Conservation (phyloP, 2,329 filamentous ascomycete genomes). For the Ceratocystis papillata region DNA sequence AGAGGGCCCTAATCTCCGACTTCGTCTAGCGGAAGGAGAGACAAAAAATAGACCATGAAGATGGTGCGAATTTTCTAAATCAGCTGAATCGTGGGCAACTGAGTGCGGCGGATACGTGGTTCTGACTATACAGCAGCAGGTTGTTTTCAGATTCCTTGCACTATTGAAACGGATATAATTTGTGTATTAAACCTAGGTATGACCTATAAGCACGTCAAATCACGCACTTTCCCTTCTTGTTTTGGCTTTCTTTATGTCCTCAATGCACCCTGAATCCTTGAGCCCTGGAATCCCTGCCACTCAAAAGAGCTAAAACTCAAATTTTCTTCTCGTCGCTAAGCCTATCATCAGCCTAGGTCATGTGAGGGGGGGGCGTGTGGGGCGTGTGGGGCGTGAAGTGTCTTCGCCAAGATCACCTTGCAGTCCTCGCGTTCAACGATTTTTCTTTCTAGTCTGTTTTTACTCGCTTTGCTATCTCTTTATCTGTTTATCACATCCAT, state of each 20-base stretch:
- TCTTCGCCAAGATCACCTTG: not conserved
- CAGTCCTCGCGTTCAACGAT: not conserved
- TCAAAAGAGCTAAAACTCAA: too few species aligned
- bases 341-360: conserved; percentile 3
- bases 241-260: not conserved
- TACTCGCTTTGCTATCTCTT: not conserved
- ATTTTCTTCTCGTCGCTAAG: too few species aligned
- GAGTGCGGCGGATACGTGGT: too few species aligned
- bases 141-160: too few species aligned
- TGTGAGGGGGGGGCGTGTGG: not conserved
- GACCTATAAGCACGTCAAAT: not conserved
- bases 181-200: not conserved
- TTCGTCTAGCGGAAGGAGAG: not conserved
- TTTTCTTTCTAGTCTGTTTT: not conserved
- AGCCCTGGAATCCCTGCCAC: too few species aligned
- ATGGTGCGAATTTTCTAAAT: not conserved
- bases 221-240: not conserved
- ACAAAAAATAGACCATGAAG: not conserved
- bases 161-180: not conserved
- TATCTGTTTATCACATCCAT: not conserved
- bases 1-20: not conserved
- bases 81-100: not conserved
- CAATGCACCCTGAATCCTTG: not conserved
- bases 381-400: not conserved
- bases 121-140: too few species aligned